Evolutionary conservation across 768 basidiomycete genomes (phyloP).

Genomic region (Hypsizygus marmoreus): DNA sequence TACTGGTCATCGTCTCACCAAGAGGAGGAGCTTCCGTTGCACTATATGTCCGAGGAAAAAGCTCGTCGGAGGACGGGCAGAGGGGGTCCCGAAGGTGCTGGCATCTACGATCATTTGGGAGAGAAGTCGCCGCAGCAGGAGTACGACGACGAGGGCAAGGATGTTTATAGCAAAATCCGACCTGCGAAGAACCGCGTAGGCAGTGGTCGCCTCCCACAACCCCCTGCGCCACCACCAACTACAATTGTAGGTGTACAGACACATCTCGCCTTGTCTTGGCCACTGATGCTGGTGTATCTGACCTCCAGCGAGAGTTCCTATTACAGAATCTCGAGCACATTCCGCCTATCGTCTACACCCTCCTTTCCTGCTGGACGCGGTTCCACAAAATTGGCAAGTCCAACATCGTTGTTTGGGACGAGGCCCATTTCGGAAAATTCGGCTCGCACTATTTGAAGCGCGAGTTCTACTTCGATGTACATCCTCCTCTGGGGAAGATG

Average conservation of each 20-base stretch:
- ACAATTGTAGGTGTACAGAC: slow-evolving; percentile 49
- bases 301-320: slow-evolving; percentile 67
- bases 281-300: slow-evolving; percentile 6
- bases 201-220: slow-evolving; percentile 63
- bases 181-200: slow-evolving; percentile 41
- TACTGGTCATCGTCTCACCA: slow-evolving; percentile 35
- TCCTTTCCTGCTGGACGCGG: slow-evolving; percentile 93
- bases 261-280: slow-evolving; percentile 16
- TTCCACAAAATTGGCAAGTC: slow-evolving; percentile 91
- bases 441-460: slow-evolving; percentile 97
- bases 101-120: slow-evolving; percentile 14
- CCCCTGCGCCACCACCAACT: slow-evolving; percentile 65
- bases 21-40: slow-evolving; percentile 51
- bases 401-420: slow-evolving; percentile 94
- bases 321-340: slow-evolving; percentile 80
- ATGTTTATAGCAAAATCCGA: slow-evolving; percentile 51
- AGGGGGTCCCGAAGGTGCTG: slow-evolving; percentile 19
- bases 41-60: slow-evolving; percentile 66
- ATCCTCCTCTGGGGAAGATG: slow-evolving; percentile 99
- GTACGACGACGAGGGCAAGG: slow-evolving; percentile 53
- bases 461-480: slow-evolving; percentile 99
- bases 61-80: slow-evolving; percentile 50
- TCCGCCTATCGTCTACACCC: slow-evolving; percentile 83
- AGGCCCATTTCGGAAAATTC: slow-evolving; percentile 99
- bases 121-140: slow-evolving; percentile 32